Base-by-base conservation (phyloP, 441 rosid genomes). In the Arabidopsis lyrata region DNA sequence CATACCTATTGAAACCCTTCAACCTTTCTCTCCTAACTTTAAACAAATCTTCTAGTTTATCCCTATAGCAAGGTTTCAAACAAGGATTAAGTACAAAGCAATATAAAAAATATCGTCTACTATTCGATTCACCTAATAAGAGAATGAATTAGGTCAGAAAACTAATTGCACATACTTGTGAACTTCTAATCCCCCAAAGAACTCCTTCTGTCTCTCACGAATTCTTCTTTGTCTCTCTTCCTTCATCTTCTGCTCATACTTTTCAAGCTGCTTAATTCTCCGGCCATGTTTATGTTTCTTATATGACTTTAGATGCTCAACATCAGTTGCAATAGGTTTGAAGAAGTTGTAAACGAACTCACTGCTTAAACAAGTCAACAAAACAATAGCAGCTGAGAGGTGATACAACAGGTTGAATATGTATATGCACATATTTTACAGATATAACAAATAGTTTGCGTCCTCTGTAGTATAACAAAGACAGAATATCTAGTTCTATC, bases 121-220 rank as follows among this genome's bases (percentile, higher is more conserved):
- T 68, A 32, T 18, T 53, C 71, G 66, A 11, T 14, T 11, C 16
- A 14, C 69, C 66, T 53, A 56, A 68, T 36, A 50, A 69, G 59
- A 66, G 1, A 42, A 75, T 49, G 18, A 34, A 12, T 42, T 18
- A 27, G 47, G 44, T 15, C 7, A 62, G 62, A 24, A 38, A 42
- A 76, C 55, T 45, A 79, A 68, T 38, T 15, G 49, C 29, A 66
- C 85, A 73, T 85, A 94, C 99, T 85, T 94, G 86, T 94, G 97
- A 81, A 84, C 87, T 85, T 94, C 99, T 72, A 94, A 81, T 78
- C 89, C 99, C 47, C 91, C 76, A 81, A 94, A 94, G 81, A 94
- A 94, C 79, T 92, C 97, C 87, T 91, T 94, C 86, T 91, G 99
- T 81, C 97, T 88, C 83, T 94, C 99, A 74, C 95, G 97, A 59